Evolutionary conservation across 352 stramenopile species (phyloP).

Genomic region (Phytopythium kandeliae): DNA sequence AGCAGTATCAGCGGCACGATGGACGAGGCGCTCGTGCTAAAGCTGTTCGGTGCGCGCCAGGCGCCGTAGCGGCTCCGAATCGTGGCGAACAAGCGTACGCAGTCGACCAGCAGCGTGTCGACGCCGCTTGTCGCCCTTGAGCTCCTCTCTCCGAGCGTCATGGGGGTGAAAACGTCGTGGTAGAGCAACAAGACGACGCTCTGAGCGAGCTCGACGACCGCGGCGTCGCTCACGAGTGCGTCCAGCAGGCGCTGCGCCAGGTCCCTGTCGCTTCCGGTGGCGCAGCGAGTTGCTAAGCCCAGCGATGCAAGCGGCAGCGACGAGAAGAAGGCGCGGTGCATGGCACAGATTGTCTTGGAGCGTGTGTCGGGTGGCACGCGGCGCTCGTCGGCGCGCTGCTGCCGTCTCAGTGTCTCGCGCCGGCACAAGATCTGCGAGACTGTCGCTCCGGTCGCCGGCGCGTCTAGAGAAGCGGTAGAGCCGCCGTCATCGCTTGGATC

Average conservation of each 20-base stretch:
- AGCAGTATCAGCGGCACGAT: conserved; percentile 44
- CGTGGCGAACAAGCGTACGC: conserved; percentile 26
- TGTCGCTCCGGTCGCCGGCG: conserved; percentile 3
- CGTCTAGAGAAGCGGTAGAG: neutral
- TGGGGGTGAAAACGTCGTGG: conserved; percentile 24
- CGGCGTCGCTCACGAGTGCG: conserved; percentile 12
- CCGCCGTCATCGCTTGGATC: neutral
- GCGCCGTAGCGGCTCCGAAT: conserved; percentile 10
- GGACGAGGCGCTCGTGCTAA: neutral
- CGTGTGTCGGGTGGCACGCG: conserved; percentile 18
- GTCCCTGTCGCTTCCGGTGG: conserved; percentile 13
- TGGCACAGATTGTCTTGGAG: conserved; percentile 23
- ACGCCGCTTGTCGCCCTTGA: conserved; percentile 4
- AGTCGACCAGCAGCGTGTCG: conserved; percentile 39
- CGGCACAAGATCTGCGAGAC: conserved; percentile 24
- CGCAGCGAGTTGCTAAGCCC: conserved; percentile 19
- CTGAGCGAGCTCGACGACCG: conserved; percentile 34
- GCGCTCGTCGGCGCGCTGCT: conserved; percentile 45
- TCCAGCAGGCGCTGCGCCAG: conserved; percentile 20
- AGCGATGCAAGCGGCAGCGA: conserved; percentile 37
- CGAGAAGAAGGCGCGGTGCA: conserved; percentile 43
- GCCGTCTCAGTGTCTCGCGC: conserved; percentile 28
- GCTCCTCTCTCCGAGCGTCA: neutral
- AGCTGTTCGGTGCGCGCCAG: conserved; percentile 15
- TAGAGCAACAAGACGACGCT: conserved; percentile 32